A percentile compares a stretch with the other conserved stretches of the same genome.
Conservation (phyloP, 2,329 filamentous ascomycete species). For the Botrytis hyacinthi region DNA sequence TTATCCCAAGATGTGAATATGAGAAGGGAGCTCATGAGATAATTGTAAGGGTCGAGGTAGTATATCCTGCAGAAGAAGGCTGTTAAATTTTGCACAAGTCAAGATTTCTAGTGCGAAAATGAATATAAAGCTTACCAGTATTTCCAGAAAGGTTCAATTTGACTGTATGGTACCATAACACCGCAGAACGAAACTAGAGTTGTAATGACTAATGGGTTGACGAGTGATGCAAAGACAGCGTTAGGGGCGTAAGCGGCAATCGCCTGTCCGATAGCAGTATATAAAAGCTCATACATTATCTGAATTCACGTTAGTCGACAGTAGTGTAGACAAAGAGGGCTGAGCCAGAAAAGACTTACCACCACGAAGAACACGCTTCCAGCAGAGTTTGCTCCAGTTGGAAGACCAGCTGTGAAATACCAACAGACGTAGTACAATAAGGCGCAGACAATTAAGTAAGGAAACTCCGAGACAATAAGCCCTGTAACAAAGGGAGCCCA, state of each 20-base stretch:
- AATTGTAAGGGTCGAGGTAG: conserved; percentile 60
- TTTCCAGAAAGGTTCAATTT: conserved; percentile 65
- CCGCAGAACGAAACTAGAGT: conserved; percentile 70
- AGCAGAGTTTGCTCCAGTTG: conserved; percentile 43
- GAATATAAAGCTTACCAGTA: conserved; percentile 27
- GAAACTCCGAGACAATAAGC: conserved; percentile 48
- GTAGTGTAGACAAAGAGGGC: neutral
- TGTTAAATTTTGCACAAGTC: neutral
- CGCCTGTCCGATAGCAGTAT: conserved; percentile 60
- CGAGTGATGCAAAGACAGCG: conserved; percentile 56
- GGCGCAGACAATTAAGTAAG: conserved; percentile 45
- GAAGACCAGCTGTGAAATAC: conserved; percentile 58
- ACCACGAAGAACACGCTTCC: conserved; percentile 55
- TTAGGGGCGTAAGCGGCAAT: conserved; percentile 61
- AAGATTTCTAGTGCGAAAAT: neutral
- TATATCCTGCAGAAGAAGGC: conserved; percentile 40
- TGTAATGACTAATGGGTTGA: conserved; percentile 55
- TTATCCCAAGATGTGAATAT: conserved; percentile 50
- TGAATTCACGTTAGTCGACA: neutral
- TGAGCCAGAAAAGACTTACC: conserved; percentile 22
- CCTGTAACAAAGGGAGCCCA: conserved; percentile 59
- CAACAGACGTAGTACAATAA: conserved; percentile 51
- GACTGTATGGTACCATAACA: conserved; percentile 69
- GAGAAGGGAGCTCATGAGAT: conserved; percentile 56
- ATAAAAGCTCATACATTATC: conserved; percentile 41